These are phyloP conservation scores for Sordariomycetes sp. DNA, from an alignment of 2,329 filamentous ascomycete genomes.

Conservation along the genomic window DNA sequence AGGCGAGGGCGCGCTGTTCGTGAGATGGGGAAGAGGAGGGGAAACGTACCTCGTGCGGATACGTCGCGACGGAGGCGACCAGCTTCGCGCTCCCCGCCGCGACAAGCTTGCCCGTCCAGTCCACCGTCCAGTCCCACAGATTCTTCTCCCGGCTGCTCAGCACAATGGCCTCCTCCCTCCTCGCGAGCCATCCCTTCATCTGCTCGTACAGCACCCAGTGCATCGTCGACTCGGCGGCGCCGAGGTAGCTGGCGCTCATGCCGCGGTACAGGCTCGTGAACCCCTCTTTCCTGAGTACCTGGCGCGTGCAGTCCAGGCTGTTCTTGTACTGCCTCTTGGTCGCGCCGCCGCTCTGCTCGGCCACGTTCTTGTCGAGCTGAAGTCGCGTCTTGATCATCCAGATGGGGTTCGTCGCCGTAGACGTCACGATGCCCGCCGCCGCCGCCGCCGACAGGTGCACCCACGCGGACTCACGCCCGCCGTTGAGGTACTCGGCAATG, in stretches of 20 bases:
- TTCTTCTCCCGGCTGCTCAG: conserved; percentile 49
- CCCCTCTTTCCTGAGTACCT: conserved; percentile 72
- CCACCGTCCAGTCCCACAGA: conserved; percentile 60
- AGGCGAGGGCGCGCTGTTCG: too few relatives aligned
- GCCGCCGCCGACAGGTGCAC: conserved; percentile 70
- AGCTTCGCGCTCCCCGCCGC: conserved; percentile 79
- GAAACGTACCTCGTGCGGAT: conserved; percentile 69
- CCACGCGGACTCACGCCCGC: conserved; percentile 55
- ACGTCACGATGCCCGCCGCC: conserved; percentile 69
- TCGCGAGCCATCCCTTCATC: conserved; percentile 63
- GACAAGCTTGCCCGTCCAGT: conserved; percentile 66
- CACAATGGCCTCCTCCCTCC: conserved; percentile 44
- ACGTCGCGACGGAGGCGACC: conserved; percentile 70
- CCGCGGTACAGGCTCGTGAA: conserved; percentile 76
- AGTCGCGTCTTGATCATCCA: conserved; percentile 92
- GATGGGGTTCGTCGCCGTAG: conserved; percentile 88
- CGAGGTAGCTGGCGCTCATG: conserved; percentile 81
- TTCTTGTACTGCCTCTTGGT: conserved; percentile 65
- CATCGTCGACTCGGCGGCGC: conserved; percentile 77
- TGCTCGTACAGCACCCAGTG: conserved; percentile 95
- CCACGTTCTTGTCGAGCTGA: conserved; percentile 79
- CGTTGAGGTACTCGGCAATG: conserved; percentile 61
- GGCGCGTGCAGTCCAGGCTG: conserved; percentile 73
- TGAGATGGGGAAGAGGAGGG: too few relatives aligned
- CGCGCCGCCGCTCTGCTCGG: conserved; percentile 39